Percentiles rank a stretch among this genome's conserved stretches.
Evolutionary conservation across 768 basidiomycete genomes (phyloP).

Genomic region (Hydnomerulius pinastri): DNA sequence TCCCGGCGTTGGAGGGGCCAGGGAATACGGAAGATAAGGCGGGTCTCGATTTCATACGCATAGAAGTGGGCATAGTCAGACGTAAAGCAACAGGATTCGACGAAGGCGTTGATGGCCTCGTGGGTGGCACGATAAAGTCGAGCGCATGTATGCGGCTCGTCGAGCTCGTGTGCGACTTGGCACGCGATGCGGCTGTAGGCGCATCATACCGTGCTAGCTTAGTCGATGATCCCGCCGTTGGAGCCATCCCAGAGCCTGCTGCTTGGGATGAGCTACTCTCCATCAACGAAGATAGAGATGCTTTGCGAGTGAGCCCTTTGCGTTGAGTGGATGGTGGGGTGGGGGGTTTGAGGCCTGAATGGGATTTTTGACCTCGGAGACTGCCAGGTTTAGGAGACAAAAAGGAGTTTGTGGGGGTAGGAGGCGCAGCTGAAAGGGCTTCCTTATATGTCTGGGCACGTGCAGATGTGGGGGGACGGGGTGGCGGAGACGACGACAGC

Average conservation of each 20-base stretch:
- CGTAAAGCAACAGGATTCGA: constrained; percentile 75
- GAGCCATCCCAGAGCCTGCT: constrained; percentile 49
- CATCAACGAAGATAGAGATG: constrained; percentile 74
- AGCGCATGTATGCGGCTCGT: constrained; percentile 57
- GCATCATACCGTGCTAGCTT: constrained; percentile 65
- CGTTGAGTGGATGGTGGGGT: constrained; percentile 66
- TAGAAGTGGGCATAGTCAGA: constrained; percentile 85
- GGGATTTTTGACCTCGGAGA: constrained; percentile 82
- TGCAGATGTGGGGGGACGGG: constrained; percentile 44
- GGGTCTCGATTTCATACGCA: constrained; percentile 72
- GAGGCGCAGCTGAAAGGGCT: constrained; percentile 51
- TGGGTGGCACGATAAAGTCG: constrained; percentile 73
- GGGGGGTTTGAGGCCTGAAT: constrained; percentile 76
- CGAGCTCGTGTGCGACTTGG: constrained; percentile 68
- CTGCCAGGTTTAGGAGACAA: constrained; percentile 70
- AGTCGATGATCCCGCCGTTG: constrained; percentile 34
- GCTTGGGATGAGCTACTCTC: constrained; percentile 60
- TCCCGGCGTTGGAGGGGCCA: constrained; percentile 36
- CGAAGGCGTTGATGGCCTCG: constrained; percentile 78
- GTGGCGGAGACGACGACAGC: constrained; percentile 70
- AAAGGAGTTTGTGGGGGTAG: constrained; percentile 54
- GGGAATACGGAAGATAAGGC: constrained; percentile 78
- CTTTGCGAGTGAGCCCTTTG: constrained; percentile 66
- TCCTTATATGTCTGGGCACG: constrained; percentile 64
- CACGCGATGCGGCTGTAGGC: constrained; percentile 80